Evolutionary conservation across 2,329 filamentous ascomycete genomes (phyloP).

Genomic region (Penicillium expansum): DNA sequence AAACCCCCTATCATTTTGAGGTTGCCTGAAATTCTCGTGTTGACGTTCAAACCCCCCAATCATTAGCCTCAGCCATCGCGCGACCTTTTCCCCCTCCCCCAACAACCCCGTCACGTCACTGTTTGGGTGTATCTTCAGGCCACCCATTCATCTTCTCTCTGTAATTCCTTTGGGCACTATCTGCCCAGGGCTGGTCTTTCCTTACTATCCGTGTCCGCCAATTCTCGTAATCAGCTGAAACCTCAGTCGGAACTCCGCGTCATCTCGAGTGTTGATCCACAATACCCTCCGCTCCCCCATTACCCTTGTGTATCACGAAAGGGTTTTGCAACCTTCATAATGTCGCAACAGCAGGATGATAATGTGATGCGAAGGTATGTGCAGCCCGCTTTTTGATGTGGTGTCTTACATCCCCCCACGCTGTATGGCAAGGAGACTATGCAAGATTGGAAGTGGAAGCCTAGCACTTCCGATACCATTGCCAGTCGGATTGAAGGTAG

Average conservation of each 20-base stretch:
- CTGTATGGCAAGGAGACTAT: not conserved
- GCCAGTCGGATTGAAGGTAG: not conserved
- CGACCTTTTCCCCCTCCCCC: conserved; percentile 27
- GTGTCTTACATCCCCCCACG: conserved; percentile 7
- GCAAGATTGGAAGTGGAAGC: conserved; percentile 1
- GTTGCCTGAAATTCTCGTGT: conserved; percentile 9
- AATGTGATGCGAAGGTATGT: conserved; percentile 58
- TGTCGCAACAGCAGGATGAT: conserved; percentile 42
- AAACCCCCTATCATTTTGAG: not conserved
- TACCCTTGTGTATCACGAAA: conserved; percentile 7
- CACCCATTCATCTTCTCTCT: conserved; percentile 5
- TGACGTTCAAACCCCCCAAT: conserved; percentile 2
- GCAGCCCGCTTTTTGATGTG: conserved; percentile 6
- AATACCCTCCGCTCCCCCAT: conserved; percentile 11
- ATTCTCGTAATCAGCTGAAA: conserved; percentile 14
- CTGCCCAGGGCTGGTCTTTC: conserved; percentile 13
- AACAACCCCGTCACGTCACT: conserved; percentile 18
- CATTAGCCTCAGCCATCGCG: conserved; percentile 25
- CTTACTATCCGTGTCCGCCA: conserved; percentile 14
- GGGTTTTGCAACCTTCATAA: conserved; percentile 19
- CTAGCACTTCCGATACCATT: conserved; percentile 7
- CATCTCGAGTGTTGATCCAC: conserved; percentile 13
- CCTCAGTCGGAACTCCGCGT: conserved; percentile 7
- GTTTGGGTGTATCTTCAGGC: conserved; percentile 20
- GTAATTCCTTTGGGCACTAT: conserved; percentile 15